Percentiles rank a stretch among this genome's conserved stretches.
These are phyloP conservation scores for Cryptococcus sp. DNA, from an alignment of 1,284 basidiomycete species.

Conservation along the genomic window DNA sequence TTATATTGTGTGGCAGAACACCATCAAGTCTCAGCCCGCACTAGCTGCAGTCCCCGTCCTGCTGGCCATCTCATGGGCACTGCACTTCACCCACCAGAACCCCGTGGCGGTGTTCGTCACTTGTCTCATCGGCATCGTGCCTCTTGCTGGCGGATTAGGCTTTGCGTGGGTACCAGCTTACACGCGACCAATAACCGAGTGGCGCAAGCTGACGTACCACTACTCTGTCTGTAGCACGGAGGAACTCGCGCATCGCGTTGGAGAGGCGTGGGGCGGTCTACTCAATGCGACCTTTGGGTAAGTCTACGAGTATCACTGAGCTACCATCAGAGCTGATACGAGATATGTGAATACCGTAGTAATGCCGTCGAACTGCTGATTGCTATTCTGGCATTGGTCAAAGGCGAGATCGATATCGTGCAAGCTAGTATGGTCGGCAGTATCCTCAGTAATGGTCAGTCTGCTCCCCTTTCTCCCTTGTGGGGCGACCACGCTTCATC, in stretches of 20 bases:
- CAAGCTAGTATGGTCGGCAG: constrained; percentile 69
- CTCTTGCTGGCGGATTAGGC: constrained; percentile 56
- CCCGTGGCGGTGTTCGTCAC: constrained; percentile 69
- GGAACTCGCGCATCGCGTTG: constrained; percentile 55
- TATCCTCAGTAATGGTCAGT: constrained; percentile 61
- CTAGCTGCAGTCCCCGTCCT: constrained; percentile 53
- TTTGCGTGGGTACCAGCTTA: constrained; percentile 41
- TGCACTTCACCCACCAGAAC: constrained; percentile 64
- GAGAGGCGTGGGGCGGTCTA: constrained; percentile 55
- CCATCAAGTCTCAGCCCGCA: constrained; percentile 35
- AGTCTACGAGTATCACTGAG: constrained; percentile 2
- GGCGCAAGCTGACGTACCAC: not conserved
- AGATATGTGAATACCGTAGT: constrained; percentile 7
- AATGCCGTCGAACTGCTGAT: constrained; percentile 58
- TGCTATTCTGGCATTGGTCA: constrained; percentile 75
- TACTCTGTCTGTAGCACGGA: constrained; percentile 47
- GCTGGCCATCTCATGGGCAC: constrained; percentile 67
- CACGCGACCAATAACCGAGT: not conserved
- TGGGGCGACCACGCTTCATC: no score
- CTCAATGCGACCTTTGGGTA: constrained; percentile 56
- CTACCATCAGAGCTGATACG: constrained; percentile 20
- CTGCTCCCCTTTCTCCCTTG: not conserved
- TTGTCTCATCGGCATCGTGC: constrained; percentile 60
- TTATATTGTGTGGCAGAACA: constrained; percentile 27
- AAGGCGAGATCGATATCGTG: constrained; percentile 79